Base-by-base conservation (phyloP, 1,139 yeast species). In the Saccharomyces uvarum region DNA sequence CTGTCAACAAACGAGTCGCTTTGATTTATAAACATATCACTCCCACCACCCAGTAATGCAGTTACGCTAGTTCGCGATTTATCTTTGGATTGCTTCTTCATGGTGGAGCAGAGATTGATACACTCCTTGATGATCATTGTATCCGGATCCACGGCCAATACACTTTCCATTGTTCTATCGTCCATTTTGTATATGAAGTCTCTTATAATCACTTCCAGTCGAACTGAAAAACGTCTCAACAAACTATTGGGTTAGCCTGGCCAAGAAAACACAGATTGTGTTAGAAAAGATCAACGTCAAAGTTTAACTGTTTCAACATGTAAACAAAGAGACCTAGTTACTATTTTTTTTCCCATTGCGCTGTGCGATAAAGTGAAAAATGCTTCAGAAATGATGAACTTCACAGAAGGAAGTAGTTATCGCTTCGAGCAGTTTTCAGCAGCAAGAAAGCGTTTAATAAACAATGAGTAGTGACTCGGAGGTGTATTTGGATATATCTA, bases 61-160 rank as follows among this genome's bases (percentile, higher is more conserved):
- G 96, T 93, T 52, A 90, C 95, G 2, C 97, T 96, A 47, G 89
- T 81, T 61, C 84, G 88, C n/a, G 51, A 33, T 16, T 33, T 44
- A 21, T 42, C 31, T 29, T 16, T 49, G 2, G 52, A 49, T 13
- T 50, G 51, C n/a, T 79, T 79, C 46, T 85, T 70, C 83, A 81
- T 80, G 26, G 82, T 80, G 24, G 82, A 77, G 21, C 81, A 74
- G 53, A 82, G 75, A 49, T 76, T 73, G 69, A 82, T 79, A 61
- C 85, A 81, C 65, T 81, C 86, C 60, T 79, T 79, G 58, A 82
- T 77, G 61, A 80, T 77, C 59, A 81, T 73, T 0, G 84, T 79
- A 50, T 77, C 71, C 13, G 84, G 80, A 63, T 81, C 84, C 52
- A 79, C 67, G 2, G 81, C 54, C 31, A 52, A 42, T 16, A 46